Evolutionary conservation across 371 early-diverging fungal species (phyloP).

Genomic region (Haplosporangium sp.): DNA sequence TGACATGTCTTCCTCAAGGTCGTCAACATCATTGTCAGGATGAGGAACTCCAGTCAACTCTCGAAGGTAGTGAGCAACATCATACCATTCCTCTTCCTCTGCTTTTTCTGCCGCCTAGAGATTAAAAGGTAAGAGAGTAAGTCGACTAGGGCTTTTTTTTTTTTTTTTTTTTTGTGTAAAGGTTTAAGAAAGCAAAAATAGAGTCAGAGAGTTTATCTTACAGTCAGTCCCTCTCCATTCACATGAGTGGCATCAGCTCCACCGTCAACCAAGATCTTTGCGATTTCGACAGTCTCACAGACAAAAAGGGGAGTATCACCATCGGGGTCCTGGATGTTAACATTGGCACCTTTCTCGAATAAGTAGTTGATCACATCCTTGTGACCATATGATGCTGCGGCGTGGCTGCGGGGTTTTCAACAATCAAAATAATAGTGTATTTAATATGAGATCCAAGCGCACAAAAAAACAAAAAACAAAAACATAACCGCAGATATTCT

Average conservation of each 20-base stretch:
- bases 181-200: background rate
- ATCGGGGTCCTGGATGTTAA: constrained; percentile 81
- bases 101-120: constrained; percentile 48
- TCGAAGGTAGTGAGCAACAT: constrained; percentile 47
- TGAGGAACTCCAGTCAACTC: constrained; percentile 50
- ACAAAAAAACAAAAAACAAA: too few species aligned
- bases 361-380: constrained; percentile 67
- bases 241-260: constrained; percentile 76
- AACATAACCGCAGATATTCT: too few species aligned
- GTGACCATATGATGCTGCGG: constrained; percentile 77
- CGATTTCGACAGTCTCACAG: constrained; percentile 82
- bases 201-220: constrained; percentile 2
- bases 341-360: constrained; percentile 66
- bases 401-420: constrained; percentile 60
- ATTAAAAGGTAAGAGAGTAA: background rate
- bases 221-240: constrained; percentile 39
- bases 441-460: too few species aligned
- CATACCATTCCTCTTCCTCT: constrained; percentile 45
- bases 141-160: too few species aligned
- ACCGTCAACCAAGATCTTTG: constrained; percentile 72
- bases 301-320: constrained; percentile 90
- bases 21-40: constrained; percentile 33
- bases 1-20: constrained; percentile 33
- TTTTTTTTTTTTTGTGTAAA: too few species aligned
- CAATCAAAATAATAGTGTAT: background rate